phyloP scores from a whole-genome alignment of 179 eudicot species.

The Patellifolia procumbens region DNA sequence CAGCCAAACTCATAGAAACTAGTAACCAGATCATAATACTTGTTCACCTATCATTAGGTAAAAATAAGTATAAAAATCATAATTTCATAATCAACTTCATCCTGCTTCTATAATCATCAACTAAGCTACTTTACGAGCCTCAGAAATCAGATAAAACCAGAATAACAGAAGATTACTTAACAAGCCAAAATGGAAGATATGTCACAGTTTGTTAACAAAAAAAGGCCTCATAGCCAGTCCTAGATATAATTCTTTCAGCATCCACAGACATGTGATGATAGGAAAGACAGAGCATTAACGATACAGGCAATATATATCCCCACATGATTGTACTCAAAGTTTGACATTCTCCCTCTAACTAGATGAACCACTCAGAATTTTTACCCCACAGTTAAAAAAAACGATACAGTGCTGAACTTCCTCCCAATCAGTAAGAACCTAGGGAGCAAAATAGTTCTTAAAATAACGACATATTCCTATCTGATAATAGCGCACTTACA shows the following conservation, averaged over 20 bases:
- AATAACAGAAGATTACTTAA: background rate
- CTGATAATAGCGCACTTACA: background rate
- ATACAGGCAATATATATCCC: background rate
- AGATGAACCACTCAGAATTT: background rate
- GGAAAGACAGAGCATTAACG: background rate
- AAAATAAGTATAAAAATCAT: background rate
- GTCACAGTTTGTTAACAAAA: too few species aligned
- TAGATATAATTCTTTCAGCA: background rate
- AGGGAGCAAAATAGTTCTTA: background rate
- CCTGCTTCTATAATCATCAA: background rate
- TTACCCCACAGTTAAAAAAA: background rate
- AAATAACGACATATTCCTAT: background rate
- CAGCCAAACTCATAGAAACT: constrained; percentile 98
- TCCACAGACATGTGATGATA: background rate
- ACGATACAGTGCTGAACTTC: background rate
- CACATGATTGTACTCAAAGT: background rate
- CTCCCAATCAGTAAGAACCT: background rate
- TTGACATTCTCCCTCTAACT: background rate
- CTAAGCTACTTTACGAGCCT: background rate
- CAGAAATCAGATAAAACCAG: background rate
- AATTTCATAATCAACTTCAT: background rate
- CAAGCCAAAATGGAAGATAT: background rate
- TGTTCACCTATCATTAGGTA: constrained; percentile 63
- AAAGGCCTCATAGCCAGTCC: background rate
- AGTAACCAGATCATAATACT: constrained; percentile 88